These are phyloP conservation scores for Elsinoe arachidis DNA, from an alignment of 2,329 filamentous ascomycete species.

Conservation along the genomic window DNA sequence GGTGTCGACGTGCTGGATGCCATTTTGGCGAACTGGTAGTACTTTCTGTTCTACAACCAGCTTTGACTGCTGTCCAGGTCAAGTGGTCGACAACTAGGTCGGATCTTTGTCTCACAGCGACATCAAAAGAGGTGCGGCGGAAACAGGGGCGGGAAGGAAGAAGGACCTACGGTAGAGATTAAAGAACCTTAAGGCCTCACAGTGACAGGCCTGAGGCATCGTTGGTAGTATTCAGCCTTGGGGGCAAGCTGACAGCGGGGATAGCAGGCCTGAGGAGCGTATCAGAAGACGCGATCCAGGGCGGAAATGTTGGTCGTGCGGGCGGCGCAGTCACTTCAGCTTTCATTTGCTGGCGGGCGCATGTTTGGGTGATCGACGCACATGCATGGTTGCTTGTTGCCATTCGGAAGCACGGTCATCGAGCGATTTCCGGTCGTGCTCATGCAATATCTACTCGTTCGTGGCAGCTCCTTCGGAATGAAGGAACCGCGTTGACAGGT, in stretches of 20 bases:
- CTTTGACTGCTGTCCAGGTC: not conserved
- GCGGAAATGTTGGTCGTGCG: conserved; percentile 2
- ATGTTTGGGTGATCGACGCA: conserved; percentile 1
- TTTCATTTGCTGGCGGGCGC: not conserved
- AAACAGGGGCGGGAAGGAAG: not conserved
- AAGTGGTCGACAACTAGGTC: not conserved
- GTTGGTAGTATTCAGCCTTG: not conserved
- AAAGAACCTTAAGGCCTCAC: not conserved
- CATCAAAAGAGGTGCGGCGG: not conserved
- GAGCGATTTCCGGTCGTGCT: not conserved
- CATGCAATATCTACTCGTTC: too few relatives aligned
- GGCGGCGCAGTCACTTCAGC: conserved; percentile 1
- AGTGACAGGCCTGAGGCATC: not conserved
- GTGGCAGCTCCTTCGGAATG: not conserved
- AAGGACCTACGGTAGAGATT: not conserved
- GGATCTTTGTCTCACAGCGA: not conserved
- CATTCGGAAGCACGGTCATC: not conserved
- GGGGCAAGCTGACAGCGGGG: conserved; percentile 8
- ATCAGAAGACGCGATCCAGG: conserved; percentile 5
- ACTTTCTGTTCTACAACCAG: not conserved
- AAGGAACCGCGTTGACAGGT: not conserved
- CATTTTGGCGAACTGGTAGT: not conserved
- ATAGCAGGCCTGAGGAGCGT: conserved; percentile 2
- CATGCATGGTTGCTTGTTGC: not conserved
- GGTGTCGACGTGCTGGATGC: not conserved